Evolutionary conservation across 495 filamentous ascomycete genomes (phyloP).

Genomic region (Trichocladium uniseriatum): DNA sequence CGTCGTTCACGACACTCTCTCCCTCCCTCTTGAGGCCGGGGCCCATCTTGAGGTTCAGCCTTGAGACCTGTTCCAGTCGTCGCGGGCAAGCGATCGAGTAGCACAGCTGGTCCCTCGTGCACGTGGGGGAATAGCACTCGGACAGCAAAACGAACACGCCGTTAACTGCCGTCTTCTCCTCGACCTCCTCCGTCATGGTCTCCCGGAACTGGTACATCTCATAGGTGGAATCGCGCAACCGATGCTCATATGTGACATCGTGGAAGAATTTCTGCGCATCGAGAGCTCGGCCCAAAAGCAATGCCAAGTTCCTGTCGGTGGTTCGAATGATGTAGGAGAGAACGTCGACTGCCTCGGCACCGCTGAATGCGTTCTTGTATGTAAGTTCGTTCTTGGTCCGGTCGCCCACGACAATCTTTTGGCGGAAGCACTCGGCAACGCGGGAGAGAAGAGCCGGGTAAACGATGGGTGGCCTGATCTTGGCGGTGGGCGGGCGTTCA

Average conservation of each 20-base stretch:
- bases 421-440: conserved; percentile 83
- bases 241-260: conserved; percentile 96
- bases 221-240: conserved; percentile 76
- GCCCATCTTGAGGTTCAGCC: conserved; percentile 84
- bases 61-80: conserved; percentile 86
- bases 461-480: conserved; percentile 63
- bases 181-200: conserved; percentile 75
- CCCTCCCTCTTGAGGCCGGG: conserved; percentile 77
- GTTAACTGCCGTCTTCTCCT: conserved; percentile 70
- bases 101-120: conserved; percentile 86
- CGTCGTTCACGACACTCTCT: conserved; percentile 64
- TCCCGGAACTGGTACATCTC: conserved; percentile 98
- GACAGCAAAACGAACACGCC: conserved; percentile 94
- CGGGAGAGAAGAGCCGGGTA: conserved; percentile 87
- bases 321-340: conserved; percentile 94
- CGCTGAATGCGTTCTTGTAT: conserved; percentile 94
- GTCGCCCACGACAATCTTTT: conserved; percentile 71
- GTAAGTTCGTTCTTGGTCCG: conserved; percentile 93
- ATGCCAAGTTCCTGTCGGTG: conserved; percentile 85
- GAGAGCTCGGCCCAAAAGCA: conserved; percentile 84
- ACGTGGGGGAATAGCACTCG: conserved; percentile 97
- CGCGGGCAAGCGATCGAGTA: conserved; percentile 98
- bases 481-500: conserved; percentile 41
- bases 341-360: conserved; percentile 88
- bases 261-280: conserved; percentile 99